phyloP scores from a whole-genome alignment of 805 yeast species.

The Candida methanosorbosa region DNA sequence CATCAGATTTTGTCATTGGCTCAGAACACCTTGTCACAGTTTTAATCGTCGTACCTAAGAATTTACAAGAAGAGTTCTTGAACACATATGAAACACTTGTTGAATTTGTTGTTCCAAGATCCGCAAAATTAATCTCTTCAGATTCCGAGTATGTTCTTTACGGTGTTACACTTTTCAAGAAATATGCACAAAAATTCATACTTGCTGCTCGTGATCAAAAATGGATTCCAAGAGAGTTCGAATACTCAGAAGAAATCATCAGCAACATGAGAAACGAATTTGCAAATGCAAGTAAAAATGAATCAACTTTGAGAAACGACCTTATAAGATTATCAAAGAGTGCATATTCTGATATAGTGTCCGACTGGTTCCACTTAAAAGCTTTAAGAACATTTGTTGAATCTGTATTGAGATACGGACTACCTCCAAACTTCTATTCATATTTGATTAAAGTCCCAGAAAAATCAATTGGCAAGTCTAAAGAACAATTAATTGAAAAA shows the following conservation, averaged over 20 bases:
- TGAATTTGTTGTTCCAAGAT: conserved; percentile 85
- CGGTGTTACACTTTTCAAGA: conserved; percentile 79
- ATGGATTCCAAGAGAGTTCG: conserved; percentile 90
- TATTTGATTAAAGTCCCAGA: conserved; percentile 38
- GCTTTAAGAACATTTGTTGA: conserved; percentile 85
- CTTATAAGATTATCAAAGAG: conserved; percentile 75
- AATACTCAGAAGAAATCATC: conserved; percentile 70
- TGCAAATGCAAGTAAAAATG: conserved; percentile 64
- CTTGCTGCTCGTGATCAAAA: conserved; percentile 71
- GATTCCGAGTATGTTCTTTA: conserved; percentile 72
- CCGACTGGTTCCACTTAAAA: conserved; percentile 87
- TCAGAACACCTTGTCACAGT: conserved; percentile 83
- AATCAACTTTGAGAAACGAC: conserved; percentile 66
- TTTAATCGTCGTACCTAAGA: conserved; percentile 82
- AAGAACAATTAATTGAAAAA: conserved; percentile 58
- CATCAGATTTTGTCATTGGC: conserved; percentile 73
- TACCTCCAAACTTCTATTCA: conserved; percentile 82
- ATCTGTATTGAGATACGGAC: conserved; percentile 88
- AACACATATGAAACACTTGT: conserved; percentile 67
- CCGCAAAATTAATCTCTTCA: conserved; percentile 58
- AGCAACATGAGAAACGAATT: conserved; percentile 72
- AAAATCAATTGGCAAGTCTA: conserved; percentile 44
- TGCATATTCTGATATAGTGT: conserved; percentile 80
- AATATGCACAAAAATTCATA: conserved; percentile 61
- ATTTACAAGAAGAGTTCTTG: conserved; percentile 50